phyloP scores from a whole-genome alignment of 1,139 yeast species.

The Pichia sp. region DNA sequence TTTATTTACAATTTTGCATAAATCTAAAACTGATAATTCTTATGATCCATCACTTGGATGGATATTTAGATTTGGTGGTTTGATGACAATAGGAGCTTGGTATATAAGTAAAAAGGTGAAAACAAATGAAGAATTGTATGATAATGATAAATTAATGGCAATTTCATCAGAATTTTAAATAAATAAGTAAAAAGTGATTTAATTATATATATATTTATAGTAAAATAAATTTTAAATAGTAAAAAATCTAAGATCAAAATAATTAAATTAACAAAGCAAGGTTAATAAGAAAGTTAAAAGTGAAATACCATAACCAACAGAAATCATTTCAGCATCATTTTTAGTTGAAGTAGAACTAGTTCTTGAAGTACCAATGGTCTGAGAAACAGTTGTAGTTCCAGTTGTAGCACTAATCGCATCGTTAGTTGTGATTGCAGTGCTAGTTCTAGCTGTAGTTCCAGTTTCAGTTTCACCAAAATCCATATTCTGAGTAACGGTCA shows the following conservation, averaged over 20 bases:
- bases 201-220: not conserved
- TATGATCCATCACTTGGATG: constrained; percentile 39
- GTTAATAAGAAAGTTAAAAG: not conserved
- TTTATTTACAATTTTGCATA: constrained; percentile 31
- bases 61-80: constrained; percentile 44
- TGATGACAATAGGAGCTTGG: constrained; percentile 38
- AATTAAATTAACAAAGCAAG: not conserved
- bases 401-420: not conserved
- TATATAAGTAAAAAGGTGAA: constrained; percentile 32
- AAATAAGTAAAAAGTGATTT: not conserved
- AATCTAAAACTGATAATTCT: constrained; percentile 14
- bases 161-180: constrained; percentile 42
- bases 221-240: not conserved
- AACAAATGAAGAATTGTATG: constrained; percentile 29
- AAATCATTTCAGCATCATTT: not conserved
- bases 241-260: not conserved
- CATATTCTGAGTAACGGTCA: not conserved
- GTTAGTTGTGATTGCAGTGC: not conserved
- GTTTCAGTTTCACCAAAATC: not conserved
- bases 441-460: not conserved
- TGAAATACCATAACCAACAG: not conserved
- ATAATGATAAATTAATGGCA: constrained; percentile 28
- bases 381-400: not conserved
- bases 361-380: not conserved
- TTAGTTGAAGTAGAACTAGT: not conserved